Base-by-base conservation (phyloP, 2,329 filamentous ascomycete species). In the Parascedosporium putredinis region DNA sequence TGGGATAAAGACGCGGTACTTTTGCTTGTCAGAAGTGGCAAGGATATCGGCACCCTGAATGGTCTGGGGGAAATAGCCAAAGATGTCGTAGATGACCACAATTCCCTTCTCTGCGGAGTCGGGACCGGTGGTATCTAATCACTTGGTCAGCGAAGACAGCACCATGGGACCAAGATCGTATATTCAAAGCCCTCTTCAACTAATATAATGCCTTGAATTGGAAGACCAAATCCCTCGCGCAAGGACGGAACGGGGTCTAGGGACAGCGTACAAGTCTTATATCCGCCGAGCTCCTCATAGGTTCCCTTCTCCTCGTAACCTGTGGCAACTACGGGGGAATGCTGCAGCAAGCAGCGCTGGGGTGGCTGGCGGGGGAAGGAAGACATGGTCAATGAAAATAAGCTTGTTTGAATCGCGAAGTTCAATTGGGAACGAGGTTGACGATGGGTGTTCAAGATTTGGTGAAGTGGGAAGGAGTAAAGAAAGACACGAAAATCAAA, bases 1-100 rank as follows among this genome's bases (percentile, higher is more conserved):
- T 24, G 90, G 90, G 55, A 96, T 90, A 68, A 90, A 89, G 57
- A 95, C 86, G 57, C 81, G 82, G 72, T 94, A 93, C 60, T 86
- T 79, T 64, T 70, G 77, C 66, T 68, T 75, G 58, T 78, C 72
- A 53, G 72, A 70, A 43, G 68, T 69, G 42, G 78, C 72, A 22
- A 84, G 68, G 56, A 79, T 86, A 58, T 88, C 84, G 54, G 81
- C 80, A 22, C 83, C 84, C 63, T 86, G 83, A 9, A 86, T 54
- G 2, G 83, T 82, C 65, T 87, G 84, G 22, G 78, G 75, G 59
- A 77, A 84, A 74, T 83, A 81, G 58, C 83, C 81, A 59, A 84
- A 84, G 62, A 84, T 83, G 64, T 86, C 83, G 62, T 69, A 81
- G 60, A 84, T 74, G 54, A 73, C 64, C 50, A 86, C 64, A 51